These are phyloP conservation scores for Colletotrichum melonis DNA, from an alignment of 2,329 filamentous ascomycete species.

Conservation along the genomic window DNA sequence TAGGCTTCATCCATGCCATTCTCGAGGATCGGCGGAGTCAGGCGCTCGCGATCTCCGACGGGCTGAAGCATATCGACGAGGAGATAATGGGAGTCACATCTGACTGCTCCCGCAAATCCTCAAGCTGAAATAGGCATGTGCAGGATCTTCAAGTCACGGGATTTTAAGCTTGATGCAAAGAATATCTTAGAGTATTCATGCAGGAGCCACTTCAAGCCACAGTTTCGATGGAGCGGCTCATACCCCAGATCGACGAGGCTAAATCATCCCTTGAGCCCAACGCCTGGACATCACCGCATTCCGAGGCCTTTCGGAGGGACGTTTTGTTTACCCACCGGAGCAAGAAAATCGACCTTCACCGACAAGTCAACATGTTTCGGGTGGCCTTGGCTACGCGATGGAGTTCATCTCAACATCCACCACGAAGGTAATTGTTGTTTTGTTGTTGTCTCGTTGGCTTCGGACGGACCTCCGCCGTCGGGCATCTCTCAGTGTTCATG, in stretches of 20 bases:
- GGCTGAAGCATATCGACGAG: not conserved
- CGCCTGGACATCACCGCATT: constrained; percentile 2
- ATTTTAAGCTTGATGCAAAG: not conserved
- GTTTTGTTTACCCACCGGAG: not conserved
- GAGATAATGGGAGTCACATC: not conserved
- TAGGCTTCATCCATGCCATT: not conserved
- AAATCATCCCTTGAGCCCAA: not conserved
- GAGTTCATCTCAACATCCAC: not conserved
- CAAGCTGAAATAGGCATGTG: not conserved
- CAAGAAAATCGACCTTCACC: not conserved
- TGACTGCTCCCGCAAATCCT: not conserved
- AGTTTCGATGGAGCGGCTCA: not conserved
- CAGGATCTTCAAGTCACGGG: not conserved
- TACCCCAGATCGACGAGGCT: not conserved
- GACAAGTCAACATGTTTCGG: not conserved
- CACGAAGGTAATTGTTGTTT: not conserved
- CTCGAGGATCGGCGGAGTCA: not conserved
- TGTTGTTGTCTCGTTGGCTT: not conserved
- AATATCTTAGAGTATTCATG: not conserved
- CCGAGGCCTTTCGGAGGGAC: not conserved
- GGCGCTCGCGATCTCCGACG: not conserved
- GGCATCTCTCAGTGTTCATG: not conserved
- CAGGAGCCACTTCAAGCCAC: not conserved
- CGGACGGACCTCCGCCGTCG: constrained; percentile 2
- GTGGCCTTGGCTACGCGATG: not conserved